A percentile compares a stretch with the other conserved stretches of the same genome.
Evolutionary conservation across 805 yeast species (phyloP).

Genomic region (Yarrowia alimentaria): DNA sequence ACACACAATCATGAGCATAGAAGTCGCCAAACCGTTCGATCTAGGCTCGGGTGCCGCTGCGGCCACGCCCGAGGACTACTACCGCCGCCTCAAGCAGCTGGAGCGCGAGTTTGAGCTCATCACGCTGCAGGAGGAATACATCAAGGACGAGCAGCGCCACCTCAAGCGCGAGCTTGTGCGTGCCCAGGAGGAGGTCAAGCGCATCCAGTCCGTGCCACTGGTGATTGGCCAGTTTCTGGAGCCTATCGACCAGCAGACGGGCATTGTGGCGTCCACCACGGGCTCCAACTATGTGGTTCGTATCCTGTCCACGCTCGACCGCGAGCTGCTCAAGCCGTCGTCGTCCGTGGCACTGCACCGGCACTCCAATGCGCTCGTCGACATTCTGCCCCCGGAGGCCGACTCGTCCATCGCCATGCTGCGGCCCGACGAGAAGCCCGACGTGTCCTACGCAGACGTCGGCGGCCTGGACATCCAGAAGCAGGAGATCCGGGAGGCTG

Average conservation of each 20-base stretch:
- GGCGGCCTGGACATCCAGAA: slow-evolving; percentile 99
- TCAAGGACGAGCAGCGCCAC: slow-evolving; percentile 97
- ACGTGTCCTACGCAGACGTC: slow-evolving; percentile 94
- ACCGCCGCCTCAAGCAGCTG: slow-evolving; percentile 77
- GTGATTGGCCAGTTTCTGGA: slow-evolving; percentile 98
- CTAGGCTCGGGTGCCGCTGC: not conserved
- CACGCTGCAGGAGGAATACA: slow-evolving; percentile 88
- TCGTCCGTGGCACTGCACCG: slow-evolving; percentile 97
- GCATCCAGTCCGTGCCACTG: slow-evolving; percentile 95
- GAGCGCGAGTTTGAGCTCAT: slow-evolving; percentile 87
- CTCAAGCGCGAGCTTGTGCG: slow-evolving; percentile 89
- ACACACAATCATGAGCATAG: slow-evolving; percentile 8
- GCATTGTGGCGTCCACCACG: slow-evolving; percentile 95
- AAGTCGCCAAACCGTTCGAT: slow-evolving; percentile 16
- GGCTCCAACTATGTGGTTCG: slow-evolving; percentile 97
- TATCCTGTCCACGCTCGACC: slow-evolving; percentile 87
- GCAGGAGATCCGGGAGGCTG: slow-evolving; percentile 98
- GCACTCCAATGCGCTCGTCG: slow-evolving; percentile 96
- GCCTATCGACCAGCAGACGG: slow-evolving; percentile 94
- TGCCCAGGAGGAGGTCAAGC: slow-evolving; percentile 97
- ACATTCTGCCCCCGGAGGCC: slow-evolving; percentile 97
- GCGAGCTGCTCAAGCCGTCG: slow-evolving; percentile 91
- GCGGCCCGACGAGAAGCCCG: slow-evolving; percentile 92
- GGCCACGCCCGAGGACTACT: slow-evolving; percentile 53
- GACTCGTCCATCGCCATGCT: slow-evolving; percentile 94